Conservation (phyloP, 331 rosid species). For the Arachis monticola region DNA sequence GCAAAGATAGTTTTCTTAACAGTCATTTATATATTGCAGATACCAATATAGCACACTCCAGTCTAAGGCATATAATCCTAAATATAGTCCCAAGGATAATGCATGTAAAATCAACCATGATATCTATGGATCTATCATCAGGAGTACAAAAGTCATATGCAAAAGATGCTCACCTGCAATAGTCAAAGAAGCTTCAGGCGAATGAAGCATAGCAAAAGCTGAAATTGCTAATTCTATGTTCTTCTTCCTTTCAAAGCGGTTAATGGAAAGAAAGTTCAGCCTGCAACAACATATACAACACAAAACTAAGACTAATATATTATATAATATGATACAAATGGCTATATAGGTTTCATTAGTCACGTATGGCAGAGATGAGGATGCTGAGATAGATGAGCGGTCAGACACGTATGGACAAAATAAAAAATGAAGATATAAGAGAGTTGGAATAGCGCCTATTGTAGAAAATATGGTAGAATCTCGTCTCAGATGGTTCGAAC, state of each 20-base stretch:
- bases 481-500: no score
- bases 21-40: conserved; percentile 26
- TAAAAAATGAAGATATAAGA: no score
- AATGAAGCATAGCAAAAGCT: conserved; percentile 73
- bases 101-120: conserved; percentile 19
- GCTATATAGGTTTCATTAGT: conserved; percentile 5
- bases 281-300: conserved; percentile 39
- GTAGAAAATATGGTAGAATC: no score
- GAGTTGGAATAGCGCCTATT: no score
- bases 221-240: conserved; percentile 79
- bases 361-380: no score
- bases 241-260: conserved; percentile 94
- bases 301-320: conserved; percentile 15
- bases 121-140: conserved; percentile 10
- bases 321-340: conserved; percentile 2
- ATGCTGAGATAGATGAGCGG: no score
- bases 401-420: no score
- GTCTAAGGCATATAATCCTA: conserved; percentile 21
- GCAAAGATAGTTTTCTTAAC: not conserved
- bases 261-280: conserved; percentile 84
- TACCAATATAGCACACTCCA: not conserved
- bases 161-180: conserved; percentile 66
- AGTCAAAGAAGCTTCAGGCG: conserved; percentile 63
- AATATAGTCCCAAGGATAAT: conserved; percentile 28
- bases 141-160: conserved; percentile 11